Conservation (phyloP, 192 early-diverging fungal genomes). For the Thamnidium elegans region DNA sequence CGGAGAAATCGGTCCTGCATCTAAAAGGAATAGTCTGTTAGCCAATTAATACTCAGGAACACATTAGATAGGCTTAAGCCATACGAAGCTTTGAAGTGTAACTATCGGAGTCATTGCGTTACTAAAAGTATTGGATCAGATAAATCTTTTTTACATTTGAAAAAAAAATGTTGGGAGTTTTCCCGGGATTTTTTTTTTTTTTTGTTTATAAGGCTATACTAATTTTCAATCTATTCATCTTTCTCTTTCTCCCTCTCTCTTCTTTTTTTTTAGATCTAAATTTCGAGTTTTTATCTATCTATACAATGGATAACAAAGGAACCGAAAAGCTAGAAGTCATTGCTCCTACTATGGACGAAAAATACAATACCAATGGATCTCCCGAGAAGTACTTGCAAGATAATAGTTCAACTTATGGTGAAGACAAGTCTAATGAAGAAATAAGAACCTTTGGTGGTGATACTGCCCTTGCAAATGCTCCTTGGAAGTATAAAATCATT, state of each 20-base stretch:
- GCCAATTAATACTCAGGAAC: too few species aligned
- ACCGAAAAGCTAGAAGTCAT: background rate
- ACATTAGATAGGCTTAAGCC: too few species aligned
- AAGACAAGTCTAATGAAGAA: background rate
- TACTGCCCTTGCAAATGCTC: slow-evolving; percentile 28
- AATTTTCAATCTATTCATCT: background rate
- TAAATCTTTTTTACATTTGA: background rate
- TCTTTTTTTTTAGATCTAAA: too few species aligned
- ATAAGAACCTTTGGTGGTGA: slow-evolving; percentile 19
- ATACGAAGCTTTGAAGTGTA: too few species aligned
- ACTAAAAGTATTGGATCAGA: slow-evolving; percentile 7
- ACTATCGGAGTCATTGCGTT: background rate
- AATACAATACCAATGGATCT: background rate
- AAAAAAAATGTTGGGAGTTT: background rate
- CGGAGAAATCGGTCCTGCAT: too few species aligned
- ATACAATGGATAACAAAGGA: background rate
- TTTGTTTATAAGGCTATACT: background rate
- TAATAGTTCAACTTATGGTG: background rate
- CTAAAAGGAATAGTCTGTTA: too few species aligned
- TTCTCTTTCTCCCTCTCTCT: background rate
- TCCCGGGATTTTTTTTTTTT: background rate
- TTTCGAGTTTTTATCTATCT: background rate
- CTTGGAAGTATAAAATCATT: slow-evolving; percentile 55
- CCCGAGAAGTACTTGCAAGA: slow-evolving; percentile 3
- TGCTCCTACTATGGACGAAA: background rate